phyloP scores from a whole-genome alignment of 768 basidiomycete genomes.

The Lactifluus echinatus region DNA sequence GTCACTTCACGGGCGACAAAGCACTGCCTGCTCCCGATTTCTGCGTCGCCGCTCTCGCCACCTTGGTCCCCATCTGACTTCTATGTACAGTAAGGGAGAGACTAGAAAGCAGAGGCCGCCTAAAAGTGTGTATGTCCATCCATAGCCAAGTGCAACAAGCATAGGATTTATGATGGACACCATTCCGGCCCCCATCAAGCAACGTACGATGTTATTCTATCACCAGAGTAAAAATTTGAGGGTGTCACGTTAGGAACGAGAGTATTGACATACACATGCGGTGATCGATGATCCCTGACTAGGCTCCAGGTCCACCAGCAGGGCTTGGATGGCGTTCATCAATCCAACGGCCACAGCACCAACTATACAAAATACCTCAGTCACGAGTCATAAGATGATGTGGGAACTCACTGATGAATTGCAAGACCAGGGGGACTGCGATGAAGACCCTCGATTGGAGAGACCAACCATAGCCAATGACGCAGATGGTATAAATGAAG shows the following conservation, averaged over 20 bases:
- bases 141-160: conserved; percentile 47
- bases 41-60: conserved; percentile 34
- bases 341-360: conserved; percentile 38
- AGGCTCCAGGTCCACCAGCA: conserved; percentile 59
- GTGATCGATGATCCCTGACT: conserved; percentile 57
- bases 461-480: conserved; percentile 55
- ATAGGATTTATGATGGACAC: conserved; percentile 60
- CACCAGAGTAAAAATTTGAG: neutral
- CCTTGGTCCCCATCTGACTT: conserved; percentile 45
- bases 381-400: neutral
- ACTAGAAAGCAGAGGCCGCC: conserved; percentile 39
- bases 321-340: conserved; percentile 51
- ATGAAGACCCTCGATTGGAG: conserved; percentile 40
- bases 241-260: neutral
- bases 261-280: conserved; percentile 51
- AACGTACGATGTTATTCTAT: conserved; percentile 67
- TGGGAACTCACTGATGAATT: conserved; percentile 28
- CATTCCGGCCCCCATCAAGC: conserved; percentile 47
- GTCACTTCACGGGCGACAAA: neutral
- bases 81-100: conserved; percentile 43
- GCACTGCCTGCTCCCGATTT: neutral
- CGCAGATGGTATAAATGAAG: conserved; percentile 32
- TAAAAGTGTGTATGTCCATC: conserved; percentile 66
- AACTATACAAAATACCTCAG: conserved; percentile 31
- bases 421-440: conserved; percentile 47